A percentile compares a stretch with the other conserved stretches of the same genome.
These are phyloP conservation scores for Cyberlindnera americana DNA, from an alignment of 805 yeast species.

Conservation along the genomic window DNA sequence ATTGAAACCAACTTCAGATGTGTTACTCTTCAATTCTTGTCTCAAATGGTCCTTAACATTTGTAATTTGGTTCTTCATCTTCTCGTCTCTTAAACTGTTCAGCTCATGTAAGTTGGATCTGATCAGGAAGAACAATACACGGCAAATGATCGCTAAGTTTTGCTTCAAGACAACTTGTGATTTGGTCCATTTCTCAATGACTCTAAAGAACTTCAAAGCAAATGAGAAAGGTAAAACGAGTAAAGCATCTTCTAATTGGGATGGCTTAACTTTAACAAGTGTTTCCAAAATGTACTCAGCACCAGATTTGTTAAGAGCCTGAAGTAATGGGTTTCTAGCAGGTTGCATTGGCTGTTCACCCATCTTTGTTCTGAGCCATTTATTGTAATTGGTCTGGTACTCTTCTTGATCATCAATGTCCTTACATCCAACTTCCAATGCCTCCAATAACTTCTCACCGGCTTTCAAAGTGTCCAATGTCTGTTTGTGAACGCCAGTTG, in stretches of 20 bases:
- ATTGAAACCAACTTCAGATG: constrained; percentile 73
- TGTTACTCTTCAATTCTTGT: constrained; percentile 45
- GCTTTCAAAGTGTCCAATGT: constrained; percentile 90
- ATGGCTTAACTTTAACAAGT: constrained; percentile 64
- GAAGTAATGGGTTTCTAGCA: constrained; percentile 63
- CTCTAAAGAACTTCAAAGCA: constrained; percentile 63
- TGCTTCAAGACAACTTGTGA: constrained; percentile 42
- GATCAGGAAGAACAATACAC: constrained; percentile 71
- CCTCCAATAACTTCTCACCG: constrained; percentile 90
- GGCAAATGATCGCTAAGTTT: constrained; percentile 63
- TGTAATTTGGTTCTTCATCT: constrained; percentile 59
- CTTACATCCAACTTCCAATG: constrained; percentile 74
- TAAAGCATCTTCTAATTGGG: constrained; percentile 90
- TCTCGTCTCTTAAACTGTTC: constrained; percentile 61
- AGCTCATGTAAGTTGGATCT: constrained; percentile 76
- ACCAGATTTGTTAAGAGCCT: constrained; percentile 69
- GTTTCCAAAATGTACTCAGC: constrained; percentile 76
- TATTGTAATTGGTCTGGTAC: constrained; percentile 41
- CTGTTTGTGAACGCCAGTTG: constrained; percentile 68
- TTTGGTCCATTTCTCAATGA: constrained; percentile 73
- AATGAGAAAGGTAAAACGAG: constrained; percentile 87
- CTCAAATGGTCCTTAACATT: constrained; percentile 63
- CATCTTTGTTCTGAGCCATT: constrained; percentile 41
- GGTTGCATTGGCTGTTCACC: constrained; percentile 57
- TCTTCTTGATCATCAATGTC: constrained; percentile 59